Base-by-base conservation (phyloP, 2,329 filamentous ascomycete species). In the Cercospora berteroae region DNA sequence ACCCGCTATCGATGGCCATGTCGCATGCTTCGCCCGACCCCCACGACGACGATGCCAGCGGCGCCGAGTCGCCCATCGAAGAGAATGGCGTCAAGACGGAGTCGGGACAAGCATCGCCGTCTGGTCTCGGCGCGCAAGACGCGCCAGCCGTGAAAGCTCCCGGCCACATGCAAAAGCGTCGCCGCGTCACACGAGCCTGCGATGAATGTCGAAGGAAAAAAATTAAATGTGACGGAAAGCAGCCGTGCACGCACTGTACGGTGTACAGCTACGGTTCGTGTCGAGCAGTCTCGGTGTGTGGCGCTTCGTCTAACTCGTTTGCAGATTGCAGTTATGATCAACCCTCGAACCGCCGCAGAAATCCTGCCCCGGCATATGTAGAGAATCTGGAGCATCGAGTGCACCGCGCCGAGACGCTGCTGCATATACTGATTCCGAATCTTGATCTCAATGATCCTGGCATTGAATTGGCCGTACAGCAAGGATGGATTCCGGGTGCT, bases 281-380 rank as follows among this genome's bases (percentile, higher is more conserved):
- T 9, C 39, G 50, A 55, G 16, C 31, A 25, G 36, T 27, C 52
- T n/a, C 20, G 7, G 12, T n/a, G 31, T 42, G 25, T 5, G n/a
- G 25, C 27, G 29, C 48, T 4, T 20, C 29, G 20, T 42, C 33
- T 55, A 42, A 20, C 59, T 6, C 23, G 60, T 25, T 25, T 60
- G 44, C 71, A 97, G 93, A 96, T 77, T 97, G 94, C 79, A 96
- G 93, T 29, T 97, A 97, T 80, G 93, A 97, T 76, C 95, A 97
- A 78, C 94, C 94, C 12, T 97, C 93, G 25, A 97, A 97, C 78
- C 87, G 94, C 72, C 87, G 93, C 72, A 89, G 94, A 74, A 97
- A 97, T 77, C 93, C 94, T 23, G 92, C 92, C 27, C 93, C 94
- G 18, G 93, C 96, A 80, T 96, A 97, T 77, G 92, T 97, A 72